Base-by-base conservation (phyloP, 306 rosid genomes). In the Comarum palustre region DNA sequence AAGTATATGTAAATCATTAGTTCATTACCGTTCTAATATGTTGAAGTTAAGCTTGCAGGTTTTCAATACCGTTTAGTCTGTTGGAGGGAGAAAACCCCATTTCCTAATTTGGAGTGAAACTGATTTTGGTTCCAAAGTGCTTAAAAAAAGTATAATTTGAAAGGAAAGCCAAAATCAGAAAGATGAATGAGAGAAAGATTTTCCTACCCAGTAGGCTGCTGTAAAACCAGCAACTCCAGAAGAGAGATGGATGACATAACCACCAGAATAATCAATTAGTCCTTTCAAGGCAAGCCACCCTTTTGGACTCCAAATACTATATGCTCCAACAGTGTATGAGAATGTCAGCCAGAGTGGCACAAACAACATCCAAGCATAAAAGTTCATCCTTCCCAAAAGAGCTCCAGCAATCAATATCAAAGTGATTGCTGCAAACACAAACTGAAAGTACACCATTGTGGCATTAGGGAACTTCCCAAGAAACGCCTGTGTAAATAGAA, bases 221-320 rank as follows among this genome's bases (percentile, higher is more conserved):
- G 87, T 83, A 72, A 83, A 83, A 36, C 87, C 87, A 5, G 87
- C 87, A 24, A 79, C 82, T 8, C 84, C 87, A 15, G 87, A 80
- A 19, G 84, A 83, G 67, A 83, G 73, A 70, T 83, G 84, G 75
- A 83, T 83, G 15, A 83, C 87, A 48, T 62, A 80, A 2, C 84
- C 87, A 48, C 87, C 87, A 14, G 87, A 77, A 61, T 77, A 83
- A 59, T 83, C 84, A 46, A 83, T 77, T 17, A 83, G 13, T 63
- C 87, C 87, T 31, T 3, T 32, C 68, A 50, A 36, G 12, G 19
- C 0, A 14, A 83, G 76, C 34, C 74, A 83, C 1, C 87, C 87
- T 0, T 20, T 4, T 1, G 77, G 72, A 19, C 82, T 73, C 82
- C 87, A 83, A 15, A 83, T 77, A 39, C 77, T 79, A 70, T 69